phyloP scores from a whole-genome alignment of 2,329 filamentous ascomycete genomes.

The Plectosphaerella plurivora region DNA sequence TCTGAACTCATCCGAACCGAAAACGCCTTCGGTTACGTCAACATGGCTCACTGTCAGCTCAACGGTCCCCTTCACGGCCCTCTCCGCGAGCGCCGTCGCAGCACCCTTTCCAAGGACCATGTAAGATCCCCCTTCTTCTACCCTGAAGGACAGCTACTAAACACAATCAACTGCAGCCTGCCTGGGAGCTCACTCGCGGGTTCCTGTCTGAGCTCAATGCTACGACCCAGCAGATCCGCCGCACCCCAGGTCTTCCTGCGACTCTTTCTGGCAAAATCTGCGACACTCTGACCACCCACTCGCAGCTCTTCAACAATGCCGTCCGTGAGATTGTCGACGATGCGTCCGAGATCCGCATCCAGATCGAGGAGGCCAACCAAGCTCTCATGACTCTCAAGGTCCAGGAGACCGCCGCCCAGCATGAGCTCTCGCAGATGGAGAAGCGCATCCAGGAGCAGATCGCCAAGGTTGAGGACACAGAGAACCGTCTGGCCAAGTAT shows the following conservation, averaged over 20 bases:
- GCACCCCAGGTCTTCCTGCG: conserved; percentile 11
- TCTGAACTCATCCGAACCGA: not conserved
- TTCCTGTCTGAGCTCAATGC: conserved; percentile 13
- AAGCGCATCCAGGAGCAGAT: conserved; percentile 18
- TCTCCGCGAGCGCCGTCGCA: conserved; percentile 11
- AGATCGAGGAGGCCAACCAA: conserved; percentile 24
- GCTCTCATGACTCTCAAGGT: conserved; percentile 16
- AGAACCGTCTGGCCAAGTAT: conserved; percentile 13
- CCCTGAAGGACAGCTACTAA: not conserved
- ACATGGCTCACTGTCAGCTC: conserved; percentile 10
- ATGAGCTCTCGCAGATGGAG: conserved; percentile 8
- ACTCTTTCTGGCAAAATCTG: conserved; percentile 11
- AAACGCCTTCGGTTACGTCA: not conserved
- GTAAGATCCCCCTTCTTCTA: conserved; percentile 4
- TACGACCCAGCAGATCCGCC: conserved; percentile 12
- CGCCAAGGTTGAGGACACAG: conserved; percentile 11
- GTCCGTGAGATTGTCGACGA: conserved; percentile 12
- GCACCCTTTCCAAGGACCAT: conserved; percentile 9
- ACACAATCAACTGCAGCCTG: conserved; percentile 3
- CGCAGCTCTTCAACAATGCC: conserved; percentile 21
- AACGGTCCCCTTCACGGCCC: conserved; percentile 11
- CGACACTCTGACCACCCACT: conserved; percentile 14
- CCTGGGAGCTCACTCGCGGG: conserved; percentile 9
- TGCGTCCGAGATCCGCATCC: conserved; percentile 18
- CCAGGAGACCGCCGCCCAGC: conserved; percentile 8